phyloP scores from a whole-genome alignment of 140 eudicot genomes.

The Cichorium intybus region DNA sequence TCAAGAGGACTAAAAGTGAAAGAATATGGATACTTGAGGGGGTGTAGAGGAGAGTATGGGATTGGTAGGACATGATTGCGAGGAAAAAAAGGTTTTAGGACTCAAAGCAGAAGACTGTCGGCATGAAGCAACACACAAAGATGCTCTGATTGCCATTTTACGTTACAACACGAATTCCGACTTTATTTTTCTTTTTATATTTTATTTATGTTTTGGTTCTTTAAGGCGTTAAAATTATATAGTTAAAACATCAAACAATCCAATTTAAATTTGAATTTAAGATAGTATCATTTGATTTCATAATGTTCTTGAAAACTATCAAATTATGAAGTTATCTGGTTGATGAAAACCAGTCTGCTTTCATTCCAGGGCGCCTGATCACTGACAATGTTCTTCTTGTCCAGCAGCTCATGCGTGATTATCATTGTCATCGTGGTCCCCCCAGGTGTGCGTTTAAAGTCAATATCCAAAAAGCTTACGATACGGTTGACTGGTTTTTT shows the following conservation, averaged over 20 bases:
- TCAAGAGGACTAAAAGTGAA: conserved; percentile 16
- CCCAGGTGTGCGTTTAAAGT: too few relatives aligned
- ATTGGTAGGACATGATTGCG: conserved; percentile 40
- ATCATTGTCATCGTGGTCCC: too few relatives aligned
- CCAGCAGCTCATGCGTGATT: too few relatives aligned
- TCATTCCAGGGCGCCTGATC: too few relatives aligned
- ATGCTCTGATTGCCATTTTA: conserved; percentile 48
- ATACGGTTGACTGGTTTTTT: too few relatives aligned
- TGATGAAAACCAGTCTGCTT: too few relatives aligned
- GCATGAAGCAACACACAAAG: conserved; percentile 50
- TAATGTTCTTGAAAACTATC: too few relatives aligned
- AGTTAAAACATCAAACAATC: neutral
- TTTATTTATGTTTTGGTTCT: neutral
- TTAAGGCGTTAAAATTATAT: neutral
- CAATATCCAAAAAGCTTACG: too few relatives aligned
- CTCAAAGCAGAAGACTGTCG: conserved; percentile 53
- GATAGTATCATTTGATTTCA: too few relatives aligned
- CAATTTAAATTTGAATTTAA: too few relatives aligned
- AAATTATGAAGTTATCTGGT: too few relatives aligned
- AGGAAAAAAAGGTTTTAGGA: conserved; percentile 52
- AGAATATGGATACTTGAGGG: neutral
- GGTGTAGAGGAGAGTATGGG: conserved; percentile 9
- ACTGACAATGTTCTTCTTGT: too few relatives aligned
- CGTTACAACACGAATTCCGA: conserved; percentile 12
- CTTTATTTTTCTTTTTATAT: neutral